Base-by-base conservation (phyloP, 352 stramenopile genomes). In the Nothophytophthora sp. region DNA sequence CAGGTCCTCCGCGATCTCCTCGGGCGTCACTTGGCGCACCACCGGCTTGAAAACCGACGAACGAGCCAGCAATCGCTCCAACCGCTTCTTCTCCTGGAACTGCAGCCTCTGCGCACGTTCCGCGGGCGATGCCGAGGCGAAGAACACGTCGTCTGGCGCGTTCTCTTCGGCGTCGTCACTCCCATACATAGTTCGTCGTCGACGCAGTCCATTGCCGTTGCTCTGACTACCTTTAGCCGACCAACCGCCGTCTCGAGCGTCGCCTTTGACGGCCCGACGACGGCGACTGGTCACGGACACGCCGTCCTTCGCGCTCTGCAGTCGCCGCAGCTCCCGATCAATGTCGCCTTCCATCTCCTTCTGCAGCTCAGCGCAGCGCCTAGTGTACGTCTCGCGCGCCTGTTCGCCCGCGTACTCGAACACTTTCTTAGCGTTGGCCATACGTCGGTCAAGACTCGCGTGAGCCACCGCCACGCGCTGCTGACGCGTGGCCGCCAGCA, bases 241-340 rank as follows among this genome's bases (percentile, higher is more conserved):
- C 8, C 39, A 60, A 32, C 54, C 55, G 20, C 39, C 34, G 35
- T 33, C 20, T 24, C 42, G 30, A 9, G 39, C 57, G n/a, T 64
- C 55, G 35, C 67, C 63, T 29, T 50, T 55, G 23, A 66, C 53
- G 4, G 55, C 57, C 33, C 66, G 58, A 5, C 78, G 73, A 7
- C 78, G 71, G 19, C 78, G 68, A 63, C 78, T 81, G 53, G 77
- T 87, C 22, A 89, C 75, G 12, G 75, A 83, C 22, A 89, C 78
- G 16, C 73, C 78, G 27, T 86, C 75, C 37, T 81, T 77, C 22
- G 78, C 67, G 23, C 67, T 81, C 50, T 76, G 56, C 4, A 89
- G 61, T 8, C 76, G 62, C 36, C 56, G 50, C 32, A 89, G 72
- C 52, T 89, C 78, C n/a, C 72, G 63, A 30, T 70, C 42, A 15